phyloP scores from a whole-genome alignment of 2,329 filamentous ascomycete species.

The Dothidotthia symphoricarpi region DNA sequence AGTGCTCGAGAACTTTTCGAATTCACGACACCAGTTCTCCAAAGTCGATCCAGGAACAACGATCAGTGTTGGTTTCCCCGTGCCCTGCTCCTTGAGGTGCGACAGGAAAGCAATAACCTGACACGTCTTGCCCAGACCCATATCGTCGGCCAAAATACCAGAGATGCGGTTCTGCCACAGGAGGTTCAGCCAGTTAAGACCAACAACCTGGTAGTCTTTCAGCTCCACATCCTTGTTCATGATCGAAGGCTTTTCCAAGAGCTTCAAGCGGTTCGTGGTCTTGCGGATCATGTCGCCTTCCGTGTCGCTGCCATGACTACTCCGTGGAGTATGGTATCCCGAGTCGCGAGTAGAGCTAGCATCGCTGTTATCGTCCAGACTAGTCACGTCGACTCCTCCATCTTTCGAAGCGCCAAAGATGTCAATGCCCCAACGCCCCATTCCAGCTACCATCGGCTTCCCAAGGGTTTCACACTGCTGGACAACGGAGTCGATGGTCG shows the following conservation, averaged over 20 bases:
- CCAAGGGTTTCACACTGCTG: conserved; percentile 71
- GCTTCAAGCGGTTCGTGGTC: conserved; percentile 36
- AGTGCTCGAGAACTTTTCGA: conserved; percentile 77
- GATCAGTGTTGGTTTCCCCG: conserved; percentile 73
- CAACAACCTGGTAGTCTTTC: conserved; percentile 92
- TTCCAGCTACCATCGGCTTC: conserved; percentile 62
- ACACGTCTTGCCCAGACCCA: conserved; percentile 93
- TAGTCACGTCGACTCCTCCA: conserved; percentile 62
- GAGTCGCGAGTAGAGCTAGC: conserved; percentile 56
- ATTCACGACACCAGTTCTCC: conserved; percentile 94
- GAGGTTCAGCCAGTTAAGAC: conserved; percentile 89
- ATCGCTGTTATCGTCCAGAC: conserved; percentile 48
- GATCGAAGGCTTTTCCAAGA: conserved; percentile 67
- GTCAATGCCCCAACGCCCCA: conserved; percentile 67
- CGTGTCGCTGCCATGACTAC: conserved; percentile 43
- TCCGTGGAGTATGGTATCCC: conserved; percentile 63
- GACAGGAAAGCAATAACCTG: conserved; percentile 92
- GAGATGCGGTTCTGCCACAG: conserved; percentile 77
- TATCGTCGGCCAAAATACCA: conserved; percentile 94
- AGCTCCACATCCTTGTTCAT: conserved; percentile 76
- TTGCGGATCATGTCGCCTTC: conserved; percentile 48
- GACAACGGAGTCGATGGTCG: conserved; percentile 80
- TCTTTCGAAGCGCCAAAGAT: conserved; percentile 59
- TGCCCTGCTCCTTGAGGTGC: conserved; percentile 69
- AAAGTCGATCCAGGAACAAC: conserved; percentile 91